Percentiles rank a stretch among this genome's conserved stretches.
phyloP scores from a whole-genome alignment of 805 yeast species.

The Kuraishia piskuri region DNA sequence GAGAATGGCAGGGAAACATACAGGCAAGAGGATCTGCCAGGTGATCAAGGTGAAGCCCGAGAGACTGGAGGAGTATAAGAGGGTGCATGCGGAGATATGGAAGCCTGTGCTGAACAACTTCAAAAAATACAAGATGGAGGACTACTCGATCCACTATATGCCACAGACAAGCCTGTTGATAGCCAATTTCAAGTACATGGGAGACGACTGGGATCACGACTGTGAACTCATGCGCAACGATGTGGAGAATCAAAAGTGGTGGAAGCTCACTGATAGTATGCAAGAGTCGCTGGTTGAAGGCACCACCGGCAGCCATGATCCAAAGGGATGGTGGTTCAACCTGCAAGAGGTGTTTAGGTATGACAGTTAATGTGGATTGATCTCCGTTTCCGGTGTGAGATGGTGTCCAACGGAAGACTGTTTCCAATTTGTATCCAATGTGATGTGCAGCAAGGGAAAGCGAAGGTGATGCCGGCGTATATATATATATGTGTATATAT shows the following conservation, averaged over 20 bases:
- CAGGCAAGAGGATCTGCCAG: constrained; percentile 30
- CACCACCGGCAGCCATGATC: constrained; percentile 26
- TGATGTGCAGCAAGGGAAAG: too few relatives aligned
- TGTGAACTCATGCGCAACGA: constrained; percentile 23
- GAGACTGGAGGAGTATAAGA: constrained; percentile 26
- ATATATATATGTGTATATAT: too few relatives aligned
- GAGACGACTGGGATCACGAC: constrained; percentile 28
- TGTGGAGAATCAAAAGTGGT: constrained; percentile 30
- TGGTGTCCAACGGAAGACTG: too few relatives aligned
- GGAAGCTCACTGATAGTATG: constrained; percentile 30
- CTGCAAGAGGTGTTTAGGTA: constrained; percentile 30
- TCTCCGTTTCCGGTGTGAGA: too few relatives aligned
- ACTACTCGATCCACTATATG: constrained; percentile 29
- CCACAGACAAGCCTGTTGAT: constrained; percentile 23
- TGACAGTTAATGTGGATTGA: constrained; percentile 12
- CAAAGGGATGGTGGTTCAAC: constrained; percentile 30
- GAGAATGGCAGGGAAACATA: constrained; percentile 13
- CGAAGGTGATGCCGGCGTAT: too few relatives aligned
- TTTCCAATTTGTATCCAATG: too few relatives aligned
- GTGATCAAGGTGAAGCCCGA: constrained; percentile 30
- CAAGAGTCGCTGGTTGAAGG: constrained; percentile 29
- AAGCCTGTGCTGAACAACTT: constrained; percentile 23
- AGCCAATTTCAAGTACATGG: constrained; percentile 29
- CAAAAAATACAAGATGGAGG: constrained; percentile 28
- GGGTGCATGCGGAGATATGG: constrained; percentile 22